Evolutionary conservation across 2,329 filamentous ascomycete genomes (phyloP).

Genomic region (Eutypella sp.): DNA sequence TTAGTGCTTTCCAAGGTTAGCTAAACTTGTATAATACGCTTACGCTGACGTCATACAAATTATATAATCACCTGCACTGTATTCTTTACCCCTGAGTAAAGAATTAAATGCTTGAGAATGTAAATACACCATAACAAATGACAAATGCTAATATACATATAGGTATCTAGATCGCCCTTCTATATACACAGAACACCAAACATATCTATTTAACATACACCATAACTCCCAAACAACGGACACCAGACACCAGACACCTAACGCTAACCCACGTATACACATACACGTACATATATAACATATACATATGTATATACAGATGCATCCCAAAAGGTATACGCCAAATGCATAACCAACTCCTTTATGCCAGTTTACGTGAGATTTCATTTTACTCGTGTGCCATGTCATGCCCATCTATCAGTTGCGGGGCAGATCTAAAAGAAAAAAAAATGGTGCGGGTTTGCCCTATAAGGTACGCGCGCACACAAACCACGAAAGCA

Average conservation of each 20-base stretch:
- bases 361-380: slow-evolving; percentile 10
- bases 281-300: slow-evolving; percentile 11
- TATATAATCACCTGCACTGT: too few relatives aligned
- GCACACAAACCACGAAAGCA: slow-evolving; percentile 3
- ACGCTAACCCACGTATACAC: slow-evolving; percentile 4
- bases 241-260: slow-evolving; percentile 12
- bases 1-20: too few relatives aligned
- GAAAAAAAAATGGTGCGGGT: slow-evolving; percentile 15
- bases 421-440: too few relatives aligned
- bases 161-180: neutral
- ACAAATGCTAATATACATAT: neutral
- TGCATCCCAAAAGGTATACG: too few relatives aligned
- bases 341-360: slow-evolving; percentile 12
- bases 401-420: too few relatives aligned
- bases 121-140: neutral
- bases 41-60: too few relatives aligned
- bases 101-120: neutral
- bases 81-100: too few relatives aligned
- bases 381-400: slow-evolving; percentile 27
- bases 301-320: slow-evolving; percentile 9
- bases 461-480: slow-evolving; percentile 11
- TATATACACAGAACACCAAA: neutral
- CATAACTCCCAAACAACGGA: slow-evolving; percentile 5
- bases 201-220: slow-evolving; percentile 2
- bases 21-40: too few relatives aligned